Evolutionary conservation across 352 stramenopile species (phyloP), one percentile per base, ranked within the genome.

Genomic region (Blastocystis hominis): DNA sequence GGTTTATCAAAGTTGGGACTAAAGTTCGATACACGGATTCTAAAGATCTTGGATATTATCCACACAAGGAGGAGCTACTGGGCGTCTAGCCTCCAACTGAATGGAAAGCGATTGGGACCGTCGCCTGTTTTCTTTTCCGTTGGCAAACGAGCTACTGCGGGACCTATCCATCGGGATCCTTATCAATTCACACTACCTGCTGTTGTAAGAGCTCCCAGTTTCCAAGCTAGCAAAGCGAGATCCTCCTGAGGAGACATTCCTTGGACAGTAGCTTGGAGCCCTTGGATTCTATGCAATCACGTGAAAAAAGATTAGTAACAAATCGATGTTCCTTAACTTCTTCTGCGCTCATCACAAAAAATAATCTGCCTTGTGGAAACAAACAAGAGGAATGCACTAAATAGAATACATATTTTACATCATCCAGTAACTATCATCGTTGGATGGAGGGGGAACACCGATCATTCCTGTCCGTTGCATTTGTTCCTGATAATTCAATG

Each of bases 1-100:
- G 47, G 17, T 24, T 84, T 84, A 53, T 84, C 54, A 64, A 84
- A 84, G 20, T 84, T 53, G 34, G 72, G 72, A 68, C 72, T 84
- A 30, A 84, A 84, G 53, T 84, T 84, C 6, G 72, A 84, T 47
- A 84, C 56, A 13, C 55, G 30, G 1, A 84, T 53, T 50, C 72
- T 46, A n/a, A 66, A 69, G 15, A 84, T 53, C 72, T 84, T 30
- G 68, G 9, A 9, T 3, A 3, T 30, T 84, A 66, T 53, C 0
- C 1, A 15, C 3, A 24, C n/a, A 40, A n/a, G 6, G 7, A 53
- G 30, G 20, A 3, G 17, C 36, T 77, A 84, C 72, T 0, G 72
- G 72, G 15, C 47, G 34, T 47, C 47, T 64, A 17, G 72, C 47
- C 56, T 84, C 72, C 55, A 84, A 15, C 2, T 64, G 72, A 44